phyloP scores from a whole-genome alignment of 2,329 filamentous ascomycete species.

The Ustulina deusta region DNA sequence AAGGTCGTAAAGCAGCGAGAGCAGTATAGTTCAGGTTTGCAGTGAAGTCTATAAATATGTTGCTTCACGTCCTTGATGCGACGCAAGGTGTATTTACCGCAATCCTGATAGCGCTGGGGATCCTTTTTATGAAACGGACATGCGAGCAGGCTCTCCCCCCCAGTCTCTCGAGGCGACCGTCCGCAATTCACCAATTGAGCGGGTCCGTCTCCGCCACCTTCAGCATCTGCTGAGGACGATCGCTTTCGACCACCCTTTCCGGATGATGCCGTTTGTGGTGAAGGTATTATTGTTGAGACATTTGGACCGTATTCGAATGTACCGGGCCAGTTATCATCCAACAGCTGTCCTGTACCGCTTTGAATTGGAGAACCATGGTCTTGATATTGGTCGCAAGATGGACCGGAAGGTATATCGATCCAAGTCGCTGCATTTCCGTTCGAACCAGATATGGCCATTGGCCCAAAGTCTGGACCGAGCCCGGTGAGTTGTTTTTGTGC shows the following conservation, averaged over 20 bases:
- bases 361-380: background rate
- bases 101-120: conserved; percentile 8
- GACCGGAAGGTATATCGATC: background rate
- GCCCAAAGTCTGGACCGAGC: background rate
- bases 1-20: conserved; percentile 17
- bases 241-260: conserved; percentile 9
- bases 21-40: conserved; percentile 29
- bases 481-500: background rate
- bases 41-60: conserved; percentile 31
- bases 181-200: background rate
- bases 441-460: background rate
- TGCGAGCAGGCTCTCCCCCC: background rate
- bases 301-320: background rate
- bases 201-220: background rate
- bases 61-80: conserved; percentile 34
- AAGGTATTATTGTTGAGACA: too few species aligned
- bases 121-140: conserved; percentile 31
- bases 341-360: background rate
- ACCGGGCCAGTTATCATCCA: background rate
- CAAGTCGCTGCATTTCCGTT: background rate
- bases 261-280: background rate
- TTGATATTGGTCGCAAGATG: background rate
- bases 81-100: conserved; percentile 14
- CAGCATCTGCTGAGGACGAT: background rate
- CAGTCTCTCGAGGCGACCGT: background rate